phyloP scores from a whole-genome alignment of 768 basidiomycete genomes.

The Rossbeevera mucosa region DNA sequence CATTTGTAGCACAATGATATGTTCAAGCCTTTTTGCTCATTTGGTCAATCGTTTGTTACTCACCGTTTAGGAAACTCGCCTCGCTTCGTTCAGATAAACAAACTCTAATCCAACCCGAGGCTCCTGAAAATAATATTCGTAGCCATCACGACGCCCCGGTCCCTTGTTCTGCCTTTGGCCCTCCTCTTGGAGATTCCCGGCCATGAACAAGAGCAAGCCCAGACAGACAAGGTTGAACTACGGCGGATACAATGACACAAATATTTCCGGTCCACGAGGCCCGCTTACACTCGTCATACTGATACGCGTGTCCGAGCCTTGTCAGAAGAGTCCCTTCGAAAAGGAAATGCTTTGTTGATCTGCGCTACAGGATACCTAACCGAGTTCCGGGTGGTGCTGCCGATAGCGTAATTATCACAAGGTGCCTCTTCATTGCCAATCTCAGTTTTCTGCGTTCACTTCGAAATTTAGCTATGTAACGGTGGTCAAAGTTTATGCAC shows the following conservation, averaged over 20 bases:
- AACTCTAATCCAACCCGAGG: conserved; percentile 14
- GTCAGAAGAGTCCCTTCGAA: conserved; percentile 16
- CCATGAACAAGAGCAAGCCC: background rate
- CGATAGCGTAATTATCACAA: background rate
- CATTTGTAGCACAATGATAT: conserved; percentile 34
- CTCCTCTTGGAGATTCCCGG: conserved; percentile 3
- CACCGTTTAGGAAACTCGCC: conserved; percentile 27
- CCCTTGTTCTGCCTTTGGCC: conserved; percentile 29
- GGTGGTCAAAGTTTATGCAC: background rate
- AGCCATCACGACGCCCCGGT: conserved; percentile 27
- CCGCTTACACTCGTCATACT: conserved; percentile 4
- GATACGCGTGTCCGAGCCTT: conserved; percentile 23
- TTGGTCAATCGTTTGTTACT: conserved; percentile 35
- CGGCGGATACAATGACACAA: conserved; percentile 16
- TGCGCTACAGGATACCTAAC: conserved; percentile 1
- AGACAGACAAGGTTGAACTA: conserved; percentile 12
- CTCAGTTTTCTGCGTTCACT: background rate
- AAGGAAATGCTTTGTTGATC: conserved; percentile 23
- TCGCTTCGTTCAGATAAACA: conserved; percentile 15
- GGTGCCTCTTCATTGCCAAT: background rate
- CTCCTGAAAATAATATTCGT: conserved; percentile 20
- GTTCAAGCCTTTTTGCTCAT: conserved; percentile 27
- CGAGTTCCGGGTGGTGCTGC: conserved; percentile 4
- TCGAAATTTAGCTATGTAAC: background rate
- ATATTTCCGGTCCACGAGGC: conserved; percentile 17